Evolutionary conservation across 1,284 basidiomycete genomes (phyloP), one percentile per base, ranked within the genome.

Genomic region (Pulchroboletus neoregius): DNA sequence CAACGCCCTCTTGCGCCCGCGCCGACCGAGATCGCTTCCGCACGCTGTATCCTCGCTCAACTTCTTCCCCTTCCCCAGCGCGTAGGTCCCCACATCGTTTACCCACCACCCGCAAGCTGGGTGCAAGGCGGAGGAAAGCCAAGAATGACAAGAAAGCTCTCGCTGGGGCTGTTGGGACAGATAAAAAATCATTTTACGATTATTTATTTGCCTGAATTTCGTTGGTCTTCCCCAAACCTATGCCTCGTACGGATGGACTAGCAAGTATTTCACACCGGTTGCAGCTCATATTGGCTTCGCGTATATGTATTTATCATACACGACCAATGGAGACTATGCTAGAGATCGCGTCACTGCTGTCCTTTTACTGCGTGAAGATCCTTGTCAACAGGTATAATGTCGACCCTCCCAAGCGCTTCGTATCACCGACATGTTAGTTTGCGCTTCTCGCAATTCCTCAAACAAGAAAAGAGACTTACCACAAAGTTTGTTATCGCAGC

Each of bases 401-500:
- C 6, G 83, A 82, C 20, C 82, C 83, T 34, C 75, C 55, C 57
- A 88, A 79, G 18, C 84, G 76, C 73, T 75, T 51, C 11, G 32
- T 26, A 37, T 30, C 6, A 13, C 52, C 58, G 57, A 47, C 35
- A 16, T 11, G n/a, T 41, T 9, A 39, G 22, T n/a, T 26, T 30
- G 9, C 15, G n/a, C 13, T 30, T 30, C 35, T 24, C 12, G 36
- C 31, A 10, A 5, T 15, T 8, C 10, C 35, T 16, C 32, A 9
- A 31, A 26, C 22, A 16, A 38, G 27, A 4, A 31, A 45, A 26
- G n/a, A 26, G n/a, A 61, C 74, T 57, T 49, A 74, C 73, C 54
- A 87, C 79, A 43, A 75, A 66, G 58, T 85, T 89, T 13, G 82
- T 84, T 47, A 89, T 74, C 2, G 87, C 85, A 16, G 89, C 87